These are phyloP conservation scores for Coemansia sp. DNA, from an alignment of 192 early-diverging fungal species.

Conservation along the genomic window DNA sequence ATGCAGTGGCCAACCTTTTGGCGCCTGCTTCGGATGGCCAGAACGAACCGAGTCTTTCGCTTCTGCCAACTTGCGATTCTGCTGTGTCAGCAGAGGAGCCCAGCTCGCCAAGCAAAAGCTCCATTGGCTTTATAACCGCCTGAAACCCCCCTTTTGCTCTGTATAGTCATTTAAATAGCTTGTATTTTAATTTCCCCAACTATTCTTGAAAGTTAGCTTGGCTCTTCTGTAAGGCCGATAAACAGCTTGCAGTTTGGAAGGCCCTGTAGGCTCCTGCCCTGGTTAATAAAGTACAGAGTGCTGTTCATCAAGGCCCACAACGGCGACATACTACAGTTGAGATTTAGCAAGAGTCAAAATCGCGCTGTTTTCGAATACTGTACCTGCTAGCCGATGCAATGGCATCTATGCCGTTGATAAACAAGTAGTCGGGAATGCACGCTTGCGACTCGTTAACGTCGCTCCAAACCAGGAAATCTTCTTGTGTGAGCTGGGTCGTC, in stretches of 20 bases:
- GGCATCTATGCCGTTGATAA: conserved; percentile 38
- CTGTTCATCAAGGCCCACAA: conserved; percentile 44
- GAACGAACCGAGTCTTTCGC: too few species aligned
- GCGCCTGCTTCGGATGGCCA: too few species aligned
- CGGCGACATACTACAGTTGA: conserved; percentile 25
- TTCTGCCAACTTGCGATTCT: neutral
- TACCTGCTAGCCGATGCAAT: conserved; percentile 32
- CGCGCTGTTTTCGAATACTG: too few species aligned
- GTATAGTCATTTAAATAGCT: neutral
- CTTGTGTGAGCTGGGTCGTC: conserved; percentile 9
- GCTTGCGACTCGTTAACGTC: neutral
- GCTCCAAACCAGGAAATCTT: conserved; percentile 37
- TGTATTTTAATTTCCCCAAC: neutral
- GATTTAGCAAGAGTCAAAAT: neutral
- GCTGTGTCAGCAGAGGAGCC: neutral
- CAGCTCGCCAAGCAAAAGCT: conserved; percentile 22
- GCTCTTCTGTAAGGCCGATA: conserved; percentile 16
- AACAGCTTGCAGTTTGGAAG: conserved; percentile 16
- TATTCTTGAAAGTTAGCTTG: neutral
- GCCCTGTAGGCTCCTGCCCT: conserved; percentile 8
- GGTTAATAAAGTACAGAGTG: conserved; percentile 33
- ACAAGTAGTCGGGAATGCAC: conserved; percentile 31
- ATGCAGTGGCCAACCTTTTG: too few species aligned
- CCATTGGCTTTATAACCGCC: conserved; percentile 37
- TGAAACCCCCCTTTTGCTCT: conserved; percentile 3